Base-by-base conservation (phyloP, 495 filamentous ascomycete genomes). In the Trichoderma asperelloides region DNA sequence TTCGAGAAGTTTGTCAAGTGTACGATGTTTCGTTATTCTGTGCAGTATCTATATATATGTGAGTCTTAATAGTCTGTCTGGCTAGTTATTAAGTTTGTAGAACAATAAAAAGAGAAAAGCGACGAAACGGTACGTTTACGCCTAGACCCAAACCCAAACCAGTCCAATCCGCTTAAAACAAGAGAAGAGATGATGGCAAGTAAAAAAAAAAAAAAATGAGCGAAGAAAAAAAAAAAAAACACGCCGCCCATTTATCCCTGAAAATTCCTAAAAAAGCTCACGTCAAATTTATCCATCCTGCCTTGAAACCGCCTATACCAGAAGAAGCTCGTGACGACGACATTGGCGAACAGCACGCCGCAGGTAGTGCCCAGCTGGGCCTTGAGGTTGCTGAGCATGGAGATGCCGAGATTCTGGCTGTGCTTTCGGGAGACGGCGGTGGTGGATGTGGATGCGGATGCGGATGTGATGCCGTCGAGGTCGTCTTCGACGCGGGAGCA, bases 401-500 rank as follows among this genome's bases (percentile, higher is more conserved):
- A 3, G 33, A 28, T 3, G 25, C 55, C 25, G 55, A 16, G 55
- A 25, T 18, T 30, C 23, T 23, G 18, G 49, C 21, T 57, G 49
- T 4, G 6, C 23, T 27, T 21, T 27, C 16, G 55, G 25, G 16
- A 12, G 55, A 18, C 16, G 23, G 55, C n/a, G 55, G 7, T 13
- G 2, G 9, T 3, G 23, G 55, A 51, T 1, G 3, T 21, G 21
- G 18, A 21, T 21, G 5, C 8, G 40, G 43, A 18, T 47, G 43
- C 9, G 15, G 15, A 15, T 43, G 40, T 3, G 0, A 28, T 60
- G 27, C 25, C 27, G 55, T 60, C 55, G 55, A 60, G 27, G 23
- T 60, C 51, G 18, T 62, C 67, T 25, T 45, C 60, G 60, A 68
- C 71, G 33, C 76, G 71, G 18, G 73, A 68, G 64, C 78, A 77